A percentile compares a stretch with the other conserved stretches of the same genome.
Conservation (phyloP, 768 basidiomycete genomes). For the Chlorophyllum brunneum region DNA sequence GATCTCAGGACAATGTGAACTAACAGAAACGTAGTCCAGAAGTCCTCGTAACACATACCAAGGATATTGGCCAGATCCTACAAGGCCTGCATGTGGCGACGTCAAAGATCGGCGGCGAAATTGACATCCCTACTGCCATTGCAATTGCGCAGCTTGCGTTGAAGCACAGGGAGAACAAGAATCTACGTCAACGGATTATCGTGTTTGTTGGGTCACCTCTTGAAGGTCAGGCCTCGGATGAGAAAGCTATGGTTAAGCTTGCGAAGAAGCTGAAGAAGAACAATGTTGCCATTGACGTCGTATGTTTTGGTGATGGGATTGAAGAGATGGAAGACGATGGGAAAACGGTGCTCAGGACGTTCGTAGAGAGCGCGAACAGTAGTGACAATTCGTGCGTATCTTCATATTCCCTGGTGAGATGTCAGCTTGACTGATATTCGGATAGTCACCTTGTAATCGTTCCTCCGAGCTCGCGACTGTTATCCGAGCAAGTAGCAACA, state of each 20-base stretch:
- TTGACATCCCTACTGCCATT: slow-evolving; percentile 88
- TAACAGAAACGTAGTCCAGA: slow-evolving; percentile 60
- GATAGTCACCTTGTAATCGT: slow-evolving; percentile 77
- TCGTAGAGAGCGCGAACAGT: slow-evolving; percentile 79
- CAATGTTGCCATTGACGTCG: slow-evolving; percentile 91
- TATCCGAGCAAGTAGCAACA: slow-evolving; percentile 78
- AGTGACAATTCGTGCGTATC: slow-evolving; percentile 81
- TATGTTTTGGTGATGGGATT: slow-evolving; percentile 88
- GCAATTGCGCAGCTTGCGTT: slow-evolving; percentile 93
- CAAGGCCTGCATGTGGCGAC: slow-evolving; percentile 68
- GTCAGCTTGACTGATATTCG: neutral
- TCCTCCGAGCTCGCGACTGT: slow-evolving; percentile 71
- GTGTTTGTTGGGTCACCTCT: slow-evolving; percentile 91
- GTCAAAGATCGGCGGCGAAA: slow-evolving; percentile 73
- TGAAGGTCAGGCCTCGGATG: slow-evolving; percentile 64
- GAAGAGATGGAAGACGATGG: slow-evolving; percentile 60
- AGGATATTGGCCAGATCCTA: slow-evolving; percentile 90
- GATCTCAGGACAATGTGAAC: neutral
- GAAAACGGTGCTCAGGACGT: slow-evolving; percentile 65
- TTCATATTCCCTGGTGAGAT: neutral
- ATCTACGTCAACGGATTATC: slow-evolving; percentile 92
- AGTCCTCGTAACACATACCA: slow-evolving; percentile 93
- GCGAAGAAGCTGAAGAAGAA: slow-evolving; percentile 99
- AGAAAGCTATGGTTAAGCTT: slow-evolving; percentile 78
- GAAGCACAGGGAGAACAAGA: slow-evolving; percentile 98